Conservation (phyloP, 768 basidiomycete species). For the Trametes gibbosa region DNA sequence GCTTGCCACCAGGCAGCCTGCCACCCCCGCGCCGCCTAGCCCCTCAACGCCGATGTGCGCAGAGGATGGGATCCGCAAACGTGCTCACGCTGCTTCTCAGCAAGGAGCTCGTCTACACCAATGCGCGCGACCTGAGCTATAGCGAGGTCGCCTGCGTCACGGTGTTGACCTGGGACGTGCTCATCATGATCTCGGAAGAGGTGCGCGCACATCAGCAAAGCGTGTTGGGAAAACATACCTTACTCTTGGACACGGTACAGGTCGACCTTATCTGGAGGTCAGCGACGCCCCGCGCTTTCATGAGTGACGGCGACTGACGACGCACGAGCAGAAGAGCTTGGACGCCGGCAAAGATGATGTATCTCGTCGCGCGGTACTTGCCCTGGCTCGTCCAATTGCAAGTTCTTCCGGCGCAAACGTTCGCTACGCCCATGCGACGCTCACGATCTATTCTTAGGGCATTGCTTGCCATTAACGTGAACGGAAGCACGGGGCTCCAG, state of each 20-base stretch:
- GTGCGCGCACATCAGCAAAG: not conserved
- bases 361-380: conserved; percentile 22
- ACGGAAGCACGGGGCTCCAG: conserved; percentile 23
- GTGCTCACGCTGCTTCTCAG: not conserved
- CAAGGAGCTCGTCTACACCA: not conserved
- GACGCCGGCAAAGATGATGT: conserved; percentile 25
- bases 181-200: conserved; percentile 17
- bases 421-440: not conserved
- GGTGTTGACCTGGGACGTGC: conserved; percentile 17
- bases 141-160: conserved; percentile 18
- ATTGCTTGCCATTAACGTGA: conserved; percentile 24
- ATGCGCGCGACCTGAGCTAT: conserved; percentile 10
- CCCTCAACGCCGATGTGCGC: not conserved
- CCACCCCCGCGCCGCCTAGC: no score
- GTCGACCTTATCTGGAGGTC: conserved; percentile 27
- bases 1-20: not conserved
- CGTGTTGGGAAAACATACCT: no score
- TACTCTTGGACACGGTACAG: no score
- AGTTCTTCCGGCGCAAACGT: not conserved
- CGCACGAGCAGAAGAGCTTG: conserved; percentile 13
- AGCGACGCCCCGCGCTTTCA: not conserved
- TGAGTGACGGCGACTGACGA: not conserved
- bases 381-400: conserved; percentile 26
- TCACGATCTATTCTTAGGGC: conserved; percentile 11
- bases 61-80: not conserved